Evolutionary conservation across 1,284 basidiomycete species (phyloP).

Genomic region (Moniliella sp.): DNA sequence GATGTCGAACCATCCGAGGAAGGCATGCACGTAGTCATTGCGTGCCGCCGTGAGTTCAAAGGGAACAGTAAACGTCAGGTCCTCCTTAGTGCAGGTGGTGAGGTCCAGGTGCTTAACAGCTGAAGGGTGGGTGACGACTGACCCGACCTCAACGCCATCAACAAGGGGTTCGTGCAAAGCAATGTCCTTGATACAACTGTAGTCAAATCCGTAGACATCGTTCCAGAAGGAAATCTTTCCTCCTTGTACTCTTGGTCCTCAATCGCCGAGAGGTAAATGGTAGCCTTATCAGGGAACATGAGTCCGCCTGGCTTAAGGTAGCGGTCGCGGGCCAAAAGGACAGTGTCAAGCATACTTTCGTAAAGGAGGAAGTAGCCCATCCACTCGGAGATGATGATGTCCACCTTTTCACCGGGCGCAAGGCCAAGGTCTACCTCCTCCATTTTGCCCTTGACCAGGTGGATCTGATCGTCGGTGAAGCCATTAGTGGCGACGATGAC

Average conservation of each 20-base stretch:
- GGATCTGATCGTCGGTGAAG: conserved; percentile 49
- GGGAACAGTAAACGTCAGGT: conserved; percentile 60
- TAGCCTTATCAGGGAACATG: conserved; percentile 89
- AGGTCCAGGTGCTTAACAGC: conserved; percentile 48
- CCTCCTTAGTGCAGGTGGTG: conserved; percentile 76
- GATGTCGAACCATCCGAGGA: conserved; percentile 98
- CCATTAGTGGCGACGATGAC: conserved; percentile 92
- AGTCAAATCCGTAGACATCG: conserved; percentile 98
- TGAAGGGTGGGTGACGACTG: conserved; percentile 31
- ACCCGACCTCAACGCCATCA: conserved; percentile 53
- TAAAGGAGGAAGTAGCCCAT: conserved; percentile 67
- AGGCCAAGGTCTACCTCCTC: conserved; percentile 51
- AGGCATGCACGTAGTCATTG: conserved; percentile 78
- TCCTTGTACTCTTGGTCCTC: conserved; percentile 99
- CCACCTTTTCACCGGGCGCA: conserved; percentile 36
- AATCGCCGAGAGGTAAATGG: conserved; percentile 80
- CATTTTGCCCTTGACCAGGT: conserved; percentile 77
- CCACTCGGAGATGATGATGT: conserved; percentile 99
- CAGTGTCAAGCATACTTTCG: conserved; percentile 98
- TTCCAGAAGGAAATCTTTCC: conserved; percentile 95
- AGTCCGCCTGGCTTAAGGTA: conserved; percentile 66
- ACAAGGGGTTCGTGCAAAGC: conserved; percentile 87
- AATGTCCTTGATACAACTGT: conserved; percentile 97
- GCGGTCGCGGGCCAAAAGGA: conserved; percentile 82
- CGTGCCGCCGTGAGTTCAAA: conserved; percentile 66